Evolutionary conservation across 495 filamentous ascomycete genomes (phyloP).

Genomic region (Penicillium coprophilum): DNA sequence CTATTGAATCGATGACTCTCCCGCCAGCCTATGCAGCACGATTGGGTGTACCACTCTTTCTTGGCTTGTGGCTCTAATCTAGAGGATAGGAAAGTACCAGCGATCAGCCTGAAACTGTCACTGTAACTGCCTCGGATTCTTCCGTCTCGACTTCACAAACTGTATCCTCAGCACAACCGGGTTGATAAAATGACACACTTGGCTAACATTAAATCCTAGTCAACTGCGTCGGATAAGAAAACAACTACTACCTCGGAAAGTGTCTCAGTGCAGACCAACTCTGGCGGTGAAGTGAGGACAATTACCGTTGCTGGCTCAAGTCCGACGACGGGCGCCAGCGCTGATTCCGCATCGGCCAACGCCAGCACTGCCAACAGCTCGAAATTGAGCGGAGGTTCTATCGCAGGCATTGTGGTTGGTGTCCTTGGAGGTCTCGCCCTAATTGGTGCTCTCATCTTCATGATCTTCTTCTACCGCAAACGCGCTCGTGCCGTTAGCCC

Average conservation of each 20-base stretch:
- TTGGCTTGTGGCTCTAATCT: constrained; percentile 23
- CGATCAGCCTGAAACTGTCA: constrained; percentile 8
- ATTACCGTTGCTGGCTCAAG: constrained; percentile 49
- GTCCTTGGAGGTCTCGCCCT: constrained; percentile 46
- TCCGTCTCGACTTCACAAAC: constrained; percentile 12
- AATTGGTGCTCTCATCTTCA: constrained; percentile 38
- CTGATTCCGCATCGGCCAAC: constrained; percentile 14
- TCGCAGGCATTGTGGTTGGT: constrained; percentile 53
- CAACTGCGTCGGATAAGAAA: constrained; percentile 26
- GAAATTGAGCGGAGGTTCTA: constrained; percentile 37
- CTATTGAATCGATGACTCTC: not conserved
- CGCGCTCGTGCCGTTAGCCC: constrained; percentile 36
- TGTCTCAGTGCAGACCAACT: constrained; percentile 47
- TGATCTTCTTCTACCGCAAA: constrained; percentile 46
- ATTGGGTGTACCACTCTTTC: constrained; percentile 13
- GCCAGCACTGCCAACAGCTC: constrained; percentile 16
- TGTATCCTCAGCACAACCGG: constrained; percentile 14
- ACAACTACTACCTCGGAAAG: constrained; percentile 38
- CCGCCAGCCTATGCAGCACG: not conserved
- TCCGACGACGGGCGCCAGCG: constrained; percentile 25
- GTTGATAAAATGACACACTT: not conserved
- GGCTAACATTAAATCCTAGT: constrained; percentile 22
- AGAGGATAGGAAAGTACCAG: constrained; percentile 25
- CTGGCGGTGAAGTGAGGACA: constrained; percentile 48
- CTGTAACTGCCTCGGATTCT: constrained; percentile 15